A percentile compares a stretch with the other conserved stretches of the same genome.
Evolutionary conservation across 2,329 filamentous ascomycete genomes (phyloP).

Genomic region (Hypomyces perniciosus): DNA sequence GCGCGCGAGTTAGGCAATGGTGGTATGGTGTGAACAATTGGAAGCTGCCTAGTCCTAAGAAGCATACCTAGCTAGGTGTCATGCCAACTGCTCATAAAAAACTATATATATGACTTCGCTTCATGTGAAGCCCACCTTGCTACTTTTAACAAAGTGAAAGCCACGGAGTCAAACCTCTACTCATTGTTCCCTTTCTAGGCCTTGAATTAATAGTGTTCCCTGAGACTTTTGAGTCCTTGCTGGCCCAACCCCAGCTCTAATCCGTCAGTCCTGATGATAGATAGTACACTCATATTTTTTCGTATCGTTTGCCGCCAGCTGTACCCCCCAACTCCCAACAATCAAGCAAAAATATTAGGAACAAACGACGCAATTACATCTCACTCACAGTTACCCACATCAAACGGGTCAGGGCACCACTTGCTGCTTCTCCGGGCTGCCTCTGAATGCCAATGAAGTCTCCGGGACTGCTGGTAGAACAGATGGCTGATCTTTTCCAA

Average conservation of each 20-base stretch:
- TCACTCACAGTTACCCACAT: slow-evolving; percentile 26
- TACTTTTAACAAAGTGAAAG: slow-evolving; percentile 4
- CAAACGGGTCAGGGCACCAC: slow-evolving; percentile 23
- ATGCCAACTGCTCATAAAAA: not conserved
- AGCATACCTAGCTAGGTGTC: not conserved
- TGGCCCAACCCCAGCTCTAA: slow-evolving; percentile 1
- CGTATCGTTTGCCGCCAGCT: slow-evolving; percentile 2
- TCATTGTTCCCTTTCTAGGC: not conserved
- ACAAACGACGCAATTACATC: slow-evolving; percentile 12
- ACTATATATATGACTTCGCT: slow-evolving; percentile 3
- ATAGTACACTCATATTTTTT: slow-evolving; percentile 7
- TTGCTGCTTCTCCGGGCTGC: slow-evolving; percentile 53
- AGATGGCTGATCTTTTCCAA: slow-evolving; percentile 16
- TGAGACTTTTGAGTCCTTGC: not conserved
- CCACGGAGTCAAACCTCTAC: not conserved
- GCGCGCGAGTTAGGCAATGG: slow-evolving; percentile 77
- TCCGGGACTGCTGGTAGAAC: slow-evolving; percentile 30
- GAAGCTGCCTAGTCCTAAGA: slow-evolving; percentile 57
- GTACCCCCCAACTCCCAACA: slow-evolving; percentile 10
- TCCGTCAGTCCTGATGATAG: slow-evolving; percentile 5
- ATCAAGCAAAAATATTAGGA: slow-evolving; percentile 6
- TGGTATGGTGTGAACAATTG: slow-evolving; percentile 96
- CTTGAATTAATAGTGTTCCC: not conserved
- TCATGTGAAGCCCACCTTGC: slow-evolving; percentile 1
- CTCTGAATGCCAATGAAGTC: slow-evolving; percentile 52